Evolutionary conservation across 2,329 filamentous ascomycete species (phyloP), one percentile per base, ranked within the genome.

Genomic region (Ophiosphaerella herpotricha): DNA sequence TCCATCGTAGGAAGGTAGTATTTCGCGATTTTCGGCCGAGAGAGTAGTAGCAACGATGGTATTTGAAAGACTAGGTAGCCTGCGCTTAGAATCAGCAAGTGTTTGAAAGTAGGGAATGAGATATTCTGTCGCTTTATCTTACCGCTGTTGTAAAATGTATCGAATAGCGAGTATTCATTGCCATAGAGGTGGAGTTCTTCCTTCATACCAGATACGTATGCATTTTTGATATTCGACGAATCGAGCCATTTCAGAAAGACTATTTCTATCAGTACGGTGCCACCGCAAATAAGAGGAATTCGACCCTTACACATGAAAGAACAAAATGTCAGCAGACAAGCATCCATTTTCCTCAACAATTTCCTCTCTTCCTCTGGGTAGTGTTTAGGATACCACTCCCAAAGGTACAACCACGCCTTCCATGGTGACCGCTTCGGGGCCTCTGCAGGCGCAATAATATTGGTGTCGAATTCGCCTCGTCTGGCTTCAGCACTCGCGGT

Each of bases 101-200:
- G 26, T 29, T 29, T 11, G 26, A 29, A 29, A 29, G 6, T 8
- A 5, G 26, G 26, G 3, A 4, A 75, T 66, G 12, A 74, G 63
- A 46, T 75, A 75, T 8, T 71, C 72, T 4, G 69, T 59, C 39
- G 24, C 16, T 32, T 7, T 32, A 9, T 7, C 39, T 41, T 32
- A 41, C 39, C 29, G 26, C 26, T 5, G n/a, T 73, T 71, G 57
- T 74, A 73, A 36, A 71, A 85, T 0, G 87, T 76, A 34, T 68
- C 65, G 43, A 72, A 72, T 1, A 71, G 57, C 1, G 66, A 74
- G 54, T 89, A 89, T 59, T 87, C 77, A 46, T 87, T 84, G 2
- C 83, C 84, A 18, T 68, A 63, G n/a, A 74, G 60, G 4, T 58
- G 46, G 2, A 70, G 51, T 33, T 70, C 65, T 43, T 64, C 63